Evolutionary conservation across 148 eudicot genomes (phyloP), one percentile per base, ranked within the genome.

Genomic region (Rhododendron kiyosumense): DNA sequence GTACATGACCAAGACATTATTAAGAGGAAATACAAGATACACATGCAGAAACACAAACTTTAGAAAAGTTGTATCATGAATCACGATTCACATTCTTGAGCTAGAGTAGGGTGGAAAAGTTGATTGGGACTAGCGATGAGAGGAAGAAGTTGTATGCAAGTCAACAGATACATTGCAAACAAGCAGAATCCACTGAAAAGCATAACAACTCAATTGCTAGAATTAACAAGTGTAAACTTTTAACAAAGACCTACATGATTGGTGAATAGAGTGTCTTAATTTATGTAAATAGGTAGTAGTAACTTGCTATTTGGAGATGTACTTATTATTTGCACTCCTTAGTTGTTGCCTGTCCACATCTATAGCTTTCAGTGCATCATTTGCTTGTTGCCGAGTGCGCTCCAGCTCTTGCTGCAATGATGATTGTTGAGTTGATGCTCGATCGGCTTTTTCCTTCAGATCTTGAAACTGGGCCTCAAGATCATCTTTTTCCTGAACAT

Each of bases 291-390:
- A 34, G 54, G 43, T 17, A 59, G 15, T 51, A 48, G 45, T 18
- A 84, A 78, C 54, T 84, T 69, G 74, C 49, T 36, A 87, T 79
- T 54, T 30, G 81, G 85, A 84, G 71, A 81, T 82, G 79, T 94
- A 97, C 99, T 94, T 97, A 89, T 97, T 97, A 90, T 97, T 97
- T 86, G 93, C 91, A 89, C 93, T 95, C 83, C 99, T 89, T 65
- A 97, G 85, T 89, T 95, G 99, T 88, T 97, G 98, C 89, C 98
- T 94, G 86, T 97, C 99, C 54, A 52, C 84, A 87, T 97, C 99
- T 83, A 95, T 93, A 74, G 96, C 94, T 93, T 93, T 97, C 85
- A 97, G 87, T 84, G 99, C 98, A 88, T 97, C 99, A 89, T 92
- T 94, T 24, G 98, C 96, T 73, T 97, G 95, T 88, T 93, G 94